Percentiles rank a stretch among this genome's conserved stretches.
Evolutionary conservation across 768 basidiomycete genomes (phyloP).

Genomic region (Trametes elegans): DNA sequence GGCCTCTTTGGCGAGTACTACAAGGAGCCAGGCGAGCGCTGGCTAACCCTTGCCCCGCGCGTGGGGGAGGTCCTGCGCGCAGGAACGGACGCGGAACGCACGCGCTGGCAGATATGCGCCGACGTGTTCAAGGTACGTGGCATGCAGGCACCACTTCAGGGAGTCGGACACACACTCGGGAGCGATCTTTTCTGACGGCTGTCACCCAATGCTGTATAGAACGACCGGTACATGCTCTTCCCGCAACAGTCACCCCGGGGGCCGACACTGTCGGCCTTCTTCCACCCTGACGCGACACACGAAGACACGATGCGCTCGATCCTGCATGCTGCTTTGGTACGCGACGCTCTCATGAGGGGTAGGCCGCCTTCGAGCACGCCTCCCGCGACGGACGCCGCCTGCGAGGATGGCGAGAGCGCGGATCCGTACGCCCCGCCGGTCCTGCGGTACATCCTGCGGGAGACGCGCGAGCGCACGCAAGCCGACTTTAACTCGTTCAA

Average conservation of each 20-base stretch:
- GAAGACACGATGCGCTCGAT: constrained; percentile 28
- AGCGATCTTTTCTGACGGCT: neutral
- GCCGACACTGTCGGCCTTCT: constrained; percentile 21
- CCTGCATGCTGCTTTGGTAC: constrained; percentile 24
- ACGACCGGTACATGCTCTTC: constrained; percentile 27
- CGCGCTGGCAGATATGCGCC: constrained; percentile 23
- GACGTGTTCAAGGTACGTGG: constrained; percentile 26
- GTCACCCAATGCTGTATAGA: constrained; percentile 11
- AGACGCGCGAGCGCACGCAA: constrained; percentile 14
- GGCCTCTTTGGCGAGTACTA: constrained; percentile 30
- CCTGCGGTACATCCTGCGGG: constrained; percentile 11
- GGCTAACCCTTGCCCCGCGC: constrained; percentile 22
- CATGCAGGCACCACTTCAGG: too few species aligned
- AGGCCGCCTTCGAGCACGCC: neutral
- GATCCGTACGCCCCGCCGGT: neutral
- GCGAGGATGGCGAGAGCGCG: neutral
- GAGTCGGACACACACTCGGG: neutral
- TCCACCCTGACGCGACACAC: constrained; percentile 23
- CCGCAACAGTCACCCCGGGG: constrained; percentile 10
- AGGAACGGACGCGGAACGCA: constrained; percentile 14
- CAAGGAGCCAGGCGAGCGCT: constrained; percentile 22
- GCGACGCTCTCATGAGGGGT: neutral
- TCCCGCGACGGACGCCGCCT: neutral
- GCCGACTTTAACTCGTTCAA: constrained; percentile 23
- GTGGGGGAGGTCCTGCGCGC: constrained; percentile 21